These are phyloP conservation scores for Cystobasidium sp. DNA, from an alignment of 1,284 basidiomycete genomes.

Conservation along the genomic window DNA sequence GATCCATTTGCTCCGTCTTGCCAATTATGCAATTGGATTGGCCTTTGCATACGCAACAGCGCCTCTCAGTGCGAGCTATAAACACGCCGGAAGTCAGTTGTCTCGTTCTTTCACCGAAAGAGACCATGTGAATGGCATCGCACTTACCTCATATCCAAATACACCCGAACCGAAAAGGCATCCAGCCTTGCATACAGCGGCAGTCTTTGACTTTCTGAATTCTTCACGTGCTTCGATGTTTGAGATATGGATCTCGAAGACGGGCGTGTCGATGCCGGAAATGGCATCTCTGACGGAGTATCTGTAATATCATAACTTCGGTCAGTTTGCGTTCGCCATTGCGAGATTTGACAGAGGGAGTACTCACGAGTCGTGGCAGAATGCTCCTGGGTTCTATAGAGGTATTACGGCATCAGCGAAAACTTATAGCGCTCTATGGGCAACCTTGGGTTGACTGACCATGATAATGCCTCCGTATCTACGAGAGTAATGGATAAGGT, in stretches of 20 bases:
- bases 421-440: not conserved
- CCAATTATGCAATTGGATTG: constrained; percentile 19
- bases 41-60: constrained; percentile 28
- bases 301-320: constrained; percentile 45
- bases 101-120: not conserved
- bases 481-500: constrained; percentile 42
- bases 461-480: constrained; percentile 51
- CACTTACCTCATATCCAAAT: constrained; percentile 38
- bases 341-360: too few species aligned
- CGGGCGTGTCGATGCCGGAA: constrained; percentile 49
- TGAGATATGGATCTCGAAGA: constrained; percentile 52
- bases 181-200: constrained; percentile 39
- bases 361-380: constrained; percentile 41
- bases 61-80: constrained; percentile 22
- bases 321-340: constrained; percentile 12
- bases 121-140: not conserved
- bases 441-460: constrained; percentile 22
- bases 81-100: not conserved
- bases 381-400: constrained; percentile 34
- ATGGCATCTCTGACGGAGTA: constrained; percentile 52
- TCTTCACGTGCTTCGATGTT: constrained; percentile 47
- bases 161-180: constrained; percentile 39
- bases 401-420: not conserved
- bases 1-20: not conserved
- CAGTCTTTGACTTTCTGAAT: constrained; percentile 37